phyloP scores from a whole-genome alignment of 2,329 filamentous ascomycete species.

The Ophiocordyceps australis region DNA sequence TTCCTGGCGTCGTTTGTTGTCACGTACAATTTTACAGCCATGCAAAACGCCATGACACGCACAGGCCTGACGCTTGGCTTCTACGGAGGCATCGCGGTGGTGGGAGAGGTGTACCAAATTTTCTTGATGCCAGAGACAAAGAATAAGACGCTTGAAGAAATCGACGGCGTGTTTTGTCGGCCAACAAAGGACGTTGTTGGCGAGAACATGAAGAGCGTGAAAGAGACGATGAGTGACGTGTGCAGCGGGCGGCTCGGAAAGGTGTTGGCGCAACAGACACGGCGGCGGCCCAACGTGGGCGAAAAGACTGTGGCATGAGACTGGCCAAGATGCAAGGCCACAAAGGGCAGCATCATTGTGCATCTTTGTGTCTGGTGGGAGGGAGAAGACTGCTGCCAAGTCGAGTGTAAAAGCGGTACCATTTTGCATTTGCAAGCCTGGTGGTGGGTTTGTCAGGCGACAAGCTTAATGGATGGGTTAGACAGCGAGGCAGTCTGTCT shows the following conservation, averaged over 20 bases:
- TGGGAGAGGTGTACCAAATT: constrained; percentile 56
- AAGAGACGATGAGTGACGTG: constrained; percentile 11
- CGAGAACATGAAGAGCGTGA: constrained; percentile 28
- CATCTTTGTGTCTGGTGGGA: not conserved
- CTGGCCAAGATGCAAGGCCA: not conserved
- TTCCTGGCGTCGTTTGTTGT: constrained; percentile 58
- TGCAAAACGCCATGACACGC: constrained; percentile 48
- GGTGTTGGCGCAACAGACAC: constrained; percentile 7
- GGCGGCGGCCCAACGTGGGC: constrained; percentile 3
- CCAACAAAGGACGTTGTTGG: constrained; percentile 44
- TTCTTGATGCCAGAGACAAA: constrained; percentile 65
- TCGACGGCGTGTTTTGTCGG: constrained; percentile 46
- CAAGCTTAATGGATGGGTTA: too few species aligned
- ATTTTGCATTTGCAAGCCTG: not conserved
- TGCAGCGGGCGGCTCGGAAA: constrained; percentile 6
- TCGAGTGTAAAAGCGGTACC: too few species aligned
- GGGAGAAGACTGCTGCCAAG: too few species aligned
- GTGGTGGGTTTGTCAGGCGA: too few species aligned
- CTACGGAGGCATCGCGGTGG: constrained; percentile 53
- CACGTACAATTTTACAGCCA: constrained; percentile 56
- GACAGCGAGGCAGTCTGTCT: too few species aligned
- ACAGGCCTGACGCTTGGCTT: constrained; percentile 53
- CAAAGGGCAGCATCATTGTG: not conserved
- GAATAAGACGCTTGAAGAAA: constrained; percentile 50
- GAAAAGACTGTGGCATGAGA: too few species aligned